Base-by-base conservation (phyloP, 768 basidiomycete genomes). In the Tricholomella constricta region DNA sequence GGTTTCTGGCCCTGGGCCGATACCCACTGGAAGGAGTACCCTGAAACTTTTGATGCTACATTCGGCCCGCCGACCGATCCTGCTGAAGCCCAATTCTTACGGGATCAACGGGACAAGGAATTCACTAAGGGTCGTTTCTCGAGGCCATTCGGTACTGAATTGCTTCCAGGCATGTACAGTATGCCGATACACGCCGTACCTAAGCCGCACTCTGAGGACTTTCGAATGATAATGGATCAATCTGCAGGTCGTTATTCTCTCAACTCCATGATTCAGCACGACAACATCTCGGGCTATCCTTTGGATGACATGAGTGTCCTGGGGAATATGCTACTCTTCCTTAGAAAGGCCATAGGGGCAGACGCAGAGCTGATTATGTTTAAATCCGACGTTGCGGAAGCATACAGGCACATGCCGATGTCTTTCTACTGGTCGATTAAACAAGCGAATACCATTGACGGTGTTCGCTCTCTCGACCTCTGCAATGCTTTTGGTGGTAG, bases 1-100 rank as follows among this genome's bases (percentile, higher is more conserved):
- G 77, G 76, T 1, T 78, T 78, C 48, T 78, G 74, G 76, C 77
- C 75, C 0, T 72, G 50, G 44, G 67, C 66, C 0, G 47, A 65
- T 2, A 63, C 65, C 2, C 25, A 48, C 22, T 25, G 3, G 4
- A 37, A 6, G 48, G 49, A 1, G 47, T 36, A 36, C 14, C 35
- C 35, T n/a, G 35, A 36, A 9, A 36, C 35, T 9, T 9, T 36
- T 4, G 35, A 36, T n/a, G 35, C 10, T 4, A 17, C 37, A 4
- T 40, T 40, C 11, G 11, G 11, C 17, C 11, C 37, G 4, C 37
- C 37, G 2, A 22, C 5, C 5, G 20, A 40, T 22, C 37, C 17
- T 17, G 3, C 2, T n/a, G 37, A 40, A 19, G 37, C 37, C 6
- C 6, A 40, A 17, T 40, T 40, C 19, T n/a, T 40, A 2, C 37